Evolutionary conservation across 2,329 filamentous ascomycete genomes (phyloP), one percentile per base, ranked within the genome.

Genomic region (Scedosporium minutisporum): DNA sequence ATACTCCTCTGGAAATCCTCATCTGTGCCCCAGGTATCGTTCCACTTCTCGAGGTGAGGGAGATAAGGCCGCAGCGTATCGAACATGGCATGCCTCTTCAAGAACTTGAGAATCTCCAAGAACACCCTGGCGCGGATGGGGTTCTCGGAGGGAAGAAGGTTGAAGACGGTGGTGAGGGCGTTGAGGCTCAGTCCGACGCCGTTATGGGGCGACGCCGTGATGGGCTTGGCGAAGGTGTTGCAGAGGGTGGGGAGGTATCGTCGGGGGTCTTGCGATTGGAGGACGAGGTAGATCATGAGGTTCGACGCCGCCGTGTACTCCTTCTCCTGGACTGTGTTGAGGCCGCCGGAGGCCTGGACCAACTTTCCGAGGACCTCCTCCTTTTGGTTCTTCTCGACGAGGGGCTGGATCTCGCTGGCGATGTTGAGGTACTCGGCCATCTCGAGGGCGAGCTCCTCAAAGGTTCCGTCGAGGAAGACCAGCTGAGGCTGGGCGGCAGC

Each of bases 241-340:
- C 95, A 97, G 71, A 99, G 87, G 70, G 85, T 84, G 64, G 91
- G 89, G 67, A 99, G 87, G 80, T 95, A 89, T 77, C 89, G 90
- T 76, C 91, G 88, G 68, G 89, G 85, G 69, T 93, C 90, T 70
- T 89, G 86, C 64, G 92, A 91, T 78, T 96, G 91, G 71, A 91
- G 83, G 68, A 96, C 86, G 65, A 99, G 87, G 80, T 97, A 91
- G 72, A 97, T 88, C 75, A 99, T 88, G 69, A 97, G 88, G 80
- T 99, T 97, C 80, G 97, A 97, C 65, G 93, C 91, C 64, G 93
- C 89, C 65, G 91, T 93, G 75, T 97, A 95, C 77, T 97, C 93
- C 84, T 95, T 96, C 83, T 99, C 95, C 64, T 93, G 91, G 63
- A 92, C 90, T 66, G 84, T 83, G 77, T 93, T 96, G 73, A 99